phyloP scores from a whole-genome alignment of 2,329 filamentous ascomycete species.

The Triangularia setosa region DNA sequence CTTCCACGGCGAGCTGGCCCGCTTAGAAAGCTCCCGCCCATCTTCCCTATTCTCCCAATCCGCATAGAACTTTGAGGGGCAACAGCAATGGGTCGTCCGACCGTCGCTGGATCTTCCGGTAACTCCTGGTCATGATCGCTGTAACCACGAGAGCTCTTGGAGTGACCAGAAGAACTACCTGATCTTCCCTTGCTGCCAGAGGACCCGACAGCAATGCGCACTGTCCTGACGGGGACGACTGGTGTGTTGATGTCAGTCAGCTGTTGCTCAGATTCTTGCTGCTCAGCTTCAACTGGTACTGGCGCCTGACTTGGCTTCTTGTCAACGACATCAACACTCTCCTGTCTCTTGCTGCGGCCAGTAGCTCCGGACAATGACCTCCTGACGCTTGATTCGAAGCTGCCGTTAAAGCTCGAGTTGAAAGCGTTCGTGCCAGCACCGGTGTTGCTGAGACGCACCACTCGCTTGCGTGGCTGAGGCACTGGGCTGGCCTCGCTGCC shows the following conservation, averaged over 20 bases:
- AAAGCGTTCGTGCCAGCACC: constrained; percentile 38
- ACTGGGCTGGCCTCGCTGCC: constrained; percentile 50
- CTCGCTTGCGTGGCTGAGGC: constrained; percentile 43
- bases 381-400: constrained; percentile 43
- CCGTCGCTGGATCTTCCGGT: constrained; percentile 48
- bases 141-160: constrained; percentile 36
- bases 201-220: constrained; percentile 52
- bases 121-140: constrained; percentile 40
- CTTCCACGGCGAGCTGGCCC: constrained; percentile 74
- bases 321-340: constrained; percentile 30
- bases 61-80: constrained; percentile 71
- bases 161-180: constrained; percentile 34
- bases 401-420: constrained; percentile 15
- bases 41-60: constrained; percentile 70
- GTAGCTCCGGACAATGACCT: constrained; percentile 44
- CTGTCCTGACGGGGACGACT: constrained; percentile 47
- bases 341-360: constrained; percentile 21
- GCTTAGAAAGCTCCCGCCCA: constrained; percentile 72
- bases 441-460: constrained; percentile 50
- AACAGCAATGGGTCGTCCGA: constrained; percentile 44
- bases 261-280: constrained; percentile 27
- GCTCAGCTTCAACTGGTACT: constrained; percentile 14
- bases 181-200: constrained; percentile 42
- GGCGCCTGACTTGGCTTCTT: constrained; percentile 27
- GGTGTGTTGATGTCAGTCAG: constrained; percentile 49